Percentiles rank a stretch among this genome's conserved stretches.
Evolutionary conservation across 2,329 filamentous ascomycete genomes (phyloP).

Genomic region (Aspergillus viridinutans): DNA sequence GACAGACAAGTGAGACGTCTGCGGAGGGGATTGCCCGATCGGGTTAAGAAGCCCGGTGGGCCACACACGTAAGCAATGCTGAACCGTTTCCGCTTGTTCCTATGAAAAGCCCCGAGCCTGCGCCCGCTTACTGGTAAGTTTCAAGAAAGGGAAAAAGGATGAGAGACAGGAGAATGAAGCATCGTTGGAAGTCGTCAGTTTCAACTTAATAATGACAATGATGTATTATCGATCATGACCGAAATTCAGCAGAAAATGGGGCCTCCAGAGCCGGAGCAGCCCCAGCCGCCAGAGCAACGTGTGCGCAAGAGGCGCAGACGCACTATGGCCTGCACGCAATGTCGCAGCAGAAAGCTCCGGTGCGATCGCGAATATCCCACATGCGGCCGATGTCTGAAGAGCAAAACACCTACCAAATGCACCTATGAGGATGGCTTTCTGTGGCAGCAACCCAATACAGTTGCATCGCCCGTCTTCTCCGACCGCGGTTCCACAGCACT

Average conservation of each 20-base stretch:
- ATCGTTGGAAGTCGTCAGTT: neutral
- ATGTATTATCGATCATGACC: slow-evolving; percentile 9
- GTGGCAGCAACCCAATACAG: slow-evolving; percentile 36
- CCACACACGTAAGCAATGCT: slow-evolving; percentile 14
- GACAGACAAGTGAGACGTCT: neutral
- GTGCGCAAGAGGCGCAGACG: slow-evolving; percentile 37
- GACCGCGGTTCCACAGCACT: slow-evolving; percentile 20
- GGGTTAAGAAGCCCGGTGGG: slow-evolving; percentile 10
- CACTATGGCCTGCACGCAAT: slow-evolving; percentile 41
- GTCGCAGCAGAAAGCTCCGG: slow-evolving; percentile 40
- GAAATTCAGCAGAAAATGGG: slow-evolving; percentile 8
- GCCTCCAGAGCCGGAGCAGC: slow-evolving; percentile 2
- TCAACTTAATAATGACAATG: neutral
- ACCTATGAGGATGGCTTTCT: slow-evolving; percentile 40
- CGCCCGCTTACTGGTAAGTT: neutral
- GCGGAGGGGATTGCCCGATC: slow-evolving; percentile 9
- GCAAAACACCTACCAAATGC: slow-evolving; percentile 32
- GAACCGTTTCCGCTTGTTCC: neutral
- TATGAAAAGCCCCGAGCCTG: slow-evolving; percentile 2
- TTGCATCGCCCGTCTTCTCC: slow-evolving; percentile 23
- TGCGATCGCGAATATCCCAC: slow-evolving; percentile 41
- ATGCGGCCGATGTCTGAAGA: slow-evolving; percentile 38
- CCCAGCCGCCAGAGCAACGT: slow-evolving; percentile 16
- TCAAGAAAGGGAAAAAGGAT: neutral
- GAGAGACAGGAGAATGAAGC: neutral